A percentile compares a stretch with the other conserved stretches of the same genome.
phyloP scores from a whole-genome alignment of 208 protist genomes.

The Trypanosomatidae sp. region DNA sequence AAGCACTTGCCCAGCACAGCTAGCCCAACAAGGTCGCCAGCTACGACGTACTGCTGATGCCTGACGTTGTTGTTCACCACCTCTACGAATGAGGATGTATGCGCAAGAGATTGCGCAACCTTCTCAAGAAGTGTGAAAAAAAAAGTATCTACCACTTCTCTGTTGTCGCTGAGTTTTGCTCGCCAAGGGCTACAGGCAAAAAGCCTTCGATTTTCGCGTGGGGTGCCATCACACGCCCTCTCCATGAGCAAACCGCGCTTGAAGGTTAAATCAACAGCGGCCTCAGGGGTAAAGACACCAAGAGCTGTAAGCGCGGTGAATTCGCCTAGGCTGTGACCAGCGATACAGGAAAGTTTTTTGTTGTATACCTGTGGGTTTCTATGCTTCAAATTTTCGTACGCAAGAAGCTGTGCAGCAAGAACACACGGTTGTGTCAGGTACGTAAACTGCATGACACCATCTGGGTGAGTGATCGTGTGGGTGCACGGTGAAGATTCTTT shows the following conservation, averaged over 20 bases:
- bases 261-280: constrained; percentile 71
- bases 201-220: constrained; percentile 52
- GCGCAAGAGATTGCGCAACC: constrained; percentile 52
- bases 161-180: constrained; percentile 55
- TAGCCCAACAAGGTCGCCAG: constrained; percentile 70
- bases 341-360: constrained; percentile 33
- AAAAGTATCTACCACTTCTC: constrained; percentile 48
- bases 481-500: constrained; percentile 44
- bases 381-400: constrained; percentile 35
- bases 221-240: constrained; percentile 36
- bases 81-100: constrained; percentile 84
- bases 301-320: constrained; percentile 75
- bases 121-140: constrained; percentile 84
- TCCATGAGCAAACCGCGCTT: constrained; percentile 85
- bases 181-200: constrained; percentile 81
- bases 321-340: constrained; percentile 90
- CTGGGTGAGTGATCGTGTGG: constrained; percentile 42
- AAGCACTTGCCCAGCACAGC: constrained; percentile 84
- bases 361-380: constrained; percentile 6
- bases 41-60: constrained; percentile 84
- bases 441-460: constrained; percentile 77
- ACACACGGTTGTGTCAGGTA: constrained; percentile 85
- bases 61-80: constrained; percentile 80
- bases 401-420: constrained; percentile 69
- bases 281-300: constrained; percentile 73